phyloP scores from a whole-genome alignment of 495 filamentous ascomycete genomes.

The Neurospora sublineolata region DNA sequence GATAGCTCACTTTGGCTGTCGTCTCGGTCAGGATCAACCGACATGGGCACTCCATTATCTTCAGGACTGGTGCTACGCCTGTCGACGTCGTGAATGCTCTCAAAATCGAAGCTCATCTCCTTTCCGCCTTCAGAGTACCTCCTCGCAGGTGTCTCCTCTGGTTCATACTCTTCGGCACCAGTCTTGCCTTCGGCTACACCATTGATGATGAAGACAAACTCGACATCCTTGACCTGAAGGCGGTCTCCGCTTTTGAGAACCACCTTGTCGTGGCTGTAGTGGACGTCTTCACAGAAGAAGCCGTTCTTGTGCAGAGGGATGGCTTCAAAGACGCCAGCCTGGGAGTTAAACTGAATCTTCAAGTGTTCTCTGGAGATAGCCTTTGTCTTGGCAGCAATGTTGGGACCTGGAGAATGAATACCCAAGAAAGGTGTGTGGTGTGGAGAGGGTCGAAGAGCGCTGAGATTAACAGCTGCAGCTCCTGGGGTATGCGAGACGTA shows the following conservation, averaged over 20 bases:
- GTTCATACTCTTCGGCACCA: constrained; percentile 44
- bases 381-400: constrained; percentile 49
- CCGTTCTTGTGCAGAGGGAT: constrained; percentile 76
- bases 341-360: constrained; percentile 69
- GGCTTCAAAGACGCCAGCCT: constrained; percentile 63
- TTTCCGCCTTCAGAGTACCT: constrained; percentile 43
- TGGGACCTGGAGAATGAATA: constrained; percentile 59
- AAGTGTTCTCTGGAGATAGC: constrained; percentile 81
- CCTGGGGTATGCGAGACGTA: constrained; percentile 39
- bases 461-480: constrained; percentile 39
- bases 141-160: constrained; percentile 20
- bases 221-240: constrained; percentile 70
- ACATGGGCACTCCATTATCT: constrained; percentile 11
- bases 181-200: constrained; percentile 59
- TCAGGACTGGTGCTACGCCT: constrained; percentile 43
- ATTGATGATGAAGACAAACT: constrained; percentile 62
- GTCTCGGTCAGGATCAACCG: neutral
- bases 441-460: constrained; percentile 41
- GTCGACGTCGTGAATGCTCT: constrained; percentile 45
- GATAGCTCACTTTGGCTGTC: constrained; percentile 22
- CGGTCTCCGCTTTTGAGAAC: constrained; percentile 59
- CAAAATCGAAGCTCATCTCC: constrained; percentile 54
- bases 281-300: constrained; percentile 68
- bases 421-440: constrained; percentile 63
- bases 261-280: constrained; percentile 50